Evolutionary conservation across 805 yeast species (phyloP), one percentile per base, ranked within the genome.

Genomic region (Candida krabiensis): DNA sequence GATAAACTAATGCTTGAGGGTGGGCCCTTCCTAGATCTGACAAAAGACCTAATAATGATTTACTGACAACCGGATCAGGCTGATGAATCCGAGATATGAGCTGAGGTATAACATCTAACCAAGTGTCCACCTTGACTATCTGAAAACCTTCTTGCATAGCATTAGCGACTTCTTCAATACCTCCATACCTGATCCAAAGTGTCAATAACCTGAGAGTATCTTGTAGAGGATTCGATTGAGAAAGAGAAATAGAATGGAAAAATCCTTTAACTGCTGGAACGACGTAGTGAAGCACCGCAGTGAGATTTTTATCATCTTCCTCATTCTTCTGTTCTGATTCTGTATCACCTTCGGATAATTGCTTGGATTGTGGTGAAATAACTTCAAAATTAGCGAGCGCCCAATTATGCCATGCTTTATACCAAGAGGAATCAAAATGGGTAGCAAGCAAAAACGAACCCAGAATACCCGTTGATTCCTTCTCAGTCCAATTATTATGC

Each of bases 371-470:
- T 19, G 83, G 70, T 0, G 96, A 84, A 15, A 91, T 84, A 1
- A 91, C 98, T 58, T 93, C 97, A 58, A 90, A 93, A 61, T 95
- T 93, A 1, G 98, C 97, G 56, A 95, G 70, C 0, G 99, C 99
- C 99, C 99, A 93, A 56, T 89, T 91, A 60, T 93, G 99, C 99
- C 99, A 95, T 13, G 98, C 99, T 57, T 95, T 93, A 56, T 93
- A 93, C 96, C 99, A 93, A 17, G 77, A 75, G 24, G 77, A 72
- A 58, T 93, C 97, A 61, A 93, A 91, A 58, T 90, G 96, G 0
- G 99, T 91, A 0, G 99, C 98, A 47, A 93, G 70, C 38, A 93
- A 67, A 58, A 87, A 93, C 0, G 97, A 89, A 9, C 97, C 96
- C 42, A 93, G 66, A 47, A 93, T 88, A 1, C 90, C 84, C 30